phyloP scores from a whole-genome alignment of 2,329 filamentous ascomycete species.

The Tolypocladium amazonense region DNA sequence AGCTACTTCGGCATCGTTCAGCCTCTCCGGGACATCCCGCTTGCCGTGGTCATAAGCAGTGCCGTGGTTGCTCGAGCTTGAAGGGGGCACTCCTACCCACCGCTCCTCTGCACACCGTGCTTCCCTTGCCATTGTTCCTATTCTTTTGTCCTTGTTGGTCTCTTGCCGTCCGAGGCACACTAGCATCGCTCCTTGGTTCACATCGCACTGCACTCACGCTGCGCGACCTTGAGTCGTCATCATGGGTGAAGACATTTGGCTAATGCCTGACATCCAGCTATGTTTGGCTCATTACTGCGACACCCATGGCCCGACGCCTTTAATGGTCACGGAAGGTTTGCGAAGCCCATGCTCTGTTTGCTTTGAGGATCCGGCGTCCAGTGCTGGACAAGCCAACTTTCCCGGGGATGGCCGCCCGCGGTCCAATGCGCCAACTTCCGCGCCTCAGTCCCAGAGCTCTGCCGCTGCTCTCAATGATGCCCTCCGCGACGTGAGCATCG shows the following conservation, averaged over 20 bases:
- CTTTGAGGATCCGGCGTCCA: slow-evolving; percentile 28
- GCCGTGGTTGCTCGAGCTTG: background rate
- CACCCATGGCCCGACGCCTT: slow-evolving; percentile 55
- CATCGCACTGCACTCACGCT: background rate
- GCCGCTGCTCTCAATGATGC: slow-evolving; percentile 32
- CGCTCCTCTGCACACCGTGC: background rate
- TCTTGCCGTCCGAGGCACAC: background rate
- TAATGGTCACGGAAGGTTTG: slow-evolving; percentile 60
- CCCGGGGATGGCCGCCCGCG: slow-evolving; percentile 24
- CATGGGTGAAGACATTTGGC: slow-evolving; percentile 18
- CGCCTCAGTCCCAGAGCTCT: slow-evolving; percentile 21
- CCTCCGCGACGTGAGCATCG: slow-evolving; percentile 35
- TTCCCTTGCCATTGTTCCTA: background rate
- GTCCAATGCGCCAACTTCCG: slow-evolving; percentile 26
- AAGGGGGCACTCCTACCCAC: background rate
- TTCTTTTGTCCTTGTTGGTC: background rate
- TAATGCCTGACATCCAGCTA: slow-evolving; percentile 40
- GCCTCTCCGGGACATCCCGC: background rate
- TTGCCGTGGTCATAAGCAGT: background rate
- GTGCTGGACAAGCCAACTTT: slow-evolving; percentile 5
- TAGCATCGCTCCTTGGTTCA: background rate
- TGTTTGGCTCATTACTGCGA: slow-evolving; percentile 64
- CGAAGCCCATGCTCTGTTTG: slow-evolving; percentile 51
- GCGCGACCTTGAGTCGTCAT: background rate
- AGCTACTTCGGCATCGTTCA: background rate